Conservation (phyloP, 1,284 basidiomycete species). For the Blastosporella zonata region DNA sequence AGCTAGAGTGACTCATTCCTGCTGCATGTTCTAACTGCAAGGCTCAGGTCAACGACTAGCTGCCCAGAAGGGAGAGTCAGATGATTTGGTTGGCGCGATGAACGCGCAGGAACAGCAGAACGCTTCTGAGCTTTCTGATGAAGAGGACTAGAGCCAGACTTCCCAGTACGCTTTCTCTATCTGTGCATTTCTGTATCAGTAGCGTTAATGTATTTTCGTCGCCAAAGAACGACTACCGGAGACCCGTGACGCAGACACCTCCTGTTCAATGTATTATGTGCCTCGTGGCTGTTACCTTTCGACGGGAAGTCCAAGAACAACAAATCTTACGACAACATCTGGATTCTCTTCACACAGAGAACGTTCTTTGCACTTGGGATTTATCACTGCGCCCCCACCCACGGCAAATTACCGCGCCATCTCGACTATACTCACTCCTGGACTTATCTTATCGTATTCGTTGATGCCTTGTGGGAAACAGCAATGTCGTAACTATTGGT, state of each 20-base stretch:
- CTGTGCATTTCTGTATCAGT: constrained; percentile 4
- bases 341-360: too few species aligned
- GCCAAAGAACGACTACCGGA: background rate
- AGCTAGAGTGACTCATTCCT: constrained; percentile 31
- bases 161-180: constrained; percentile 20
- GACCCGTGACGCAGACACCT: background rate
- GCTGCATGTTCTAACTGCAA: constrained; percentile 19
- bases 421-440: too few species aligned
- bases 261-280: too few species aligned
- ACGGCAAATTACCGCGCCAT: too few species aligned
- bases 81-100: constrained; percentile 77
- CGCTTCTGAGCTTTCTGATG: constrained; percentile 49
- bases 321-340: too few species aligned
- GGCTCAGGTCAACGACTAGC: constrained; percentile 68
- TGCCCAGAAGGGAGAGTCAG: constrained; percentile 71
- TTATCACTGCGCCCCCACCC: too few species aligned
- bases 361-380: too few species aligned
- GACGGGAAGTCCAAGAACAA: too few species aligned
- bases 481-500: too few species aligned
- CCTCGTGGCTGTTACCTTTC: too few species aligned
- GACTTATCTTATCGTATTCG: too few species aligned
- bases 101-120: constrained; percentile 61
- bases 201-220: constrained; percentile 11
- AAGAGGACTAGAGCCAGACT: constrained; percentile 37
- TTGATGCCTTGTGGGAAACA: too few species aligned